Percentiles rank a stretch among this genome's conserved stretches.
phyloP scores from a whole-genome alignment of 2,329 filamentous ascomycete species.

The Aspergillus neotritici region DNA sequence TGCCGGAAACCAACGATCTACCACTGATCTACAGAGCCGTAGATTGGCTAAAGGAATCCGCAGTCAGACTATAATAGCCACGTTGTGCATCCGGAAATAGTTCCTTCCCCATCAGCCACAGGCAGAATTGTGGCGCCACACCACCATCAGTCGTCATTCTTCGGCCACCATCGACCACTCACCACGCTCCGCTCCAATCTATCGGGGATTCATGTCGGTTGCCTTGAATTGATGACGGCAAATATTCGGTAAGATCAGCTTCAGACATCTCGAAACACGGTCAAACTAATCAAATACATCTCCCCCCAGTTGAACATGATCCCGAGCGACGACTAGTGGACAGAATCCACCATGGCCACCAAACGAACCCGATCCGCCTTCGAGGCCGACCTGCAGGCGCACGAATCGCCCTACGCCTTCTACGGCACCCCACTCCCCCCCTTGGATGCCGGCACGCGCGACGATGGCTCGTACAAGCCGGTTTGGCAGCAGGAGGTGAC shows the following conservation, averaged over 20 bases:
- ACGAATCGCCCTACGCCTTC: conserved; percentile 66
- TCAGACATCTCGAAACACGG: no score
- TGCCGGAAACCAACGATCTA: conserved; percentile 36
- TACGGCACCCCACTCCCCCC: conserved; percentile 83
- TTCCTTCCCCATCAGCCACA: no score
- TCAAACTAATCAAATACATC: neutral
- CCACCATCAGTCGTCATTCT: no score
- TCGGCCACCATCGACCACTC: no score
- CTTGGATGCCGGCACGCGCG: conserved; percentile 66
- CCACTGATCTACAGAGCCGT: conserved; percentile 32
- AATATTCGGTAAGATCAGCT: no score
- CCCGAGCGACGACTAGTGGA: neutral
- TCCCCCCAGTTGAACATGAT: neutral
- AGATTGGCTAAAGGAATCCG: no score
- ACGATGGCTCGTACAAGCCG: conserved; percentile 88
- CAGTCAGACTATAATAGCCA: no score
- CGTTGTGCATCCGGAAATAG: no score
- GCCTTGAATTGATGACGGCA: no score
- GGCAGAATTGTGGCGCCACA: no score
- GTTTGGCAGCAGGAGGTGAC: conserved; percentile 98
- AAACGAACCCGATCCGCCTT: conserved; percentile 76
- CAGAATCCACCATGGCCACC: conserved; percentile 54
- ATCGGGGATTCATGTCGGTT: no score
- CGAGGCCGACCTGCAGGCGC: conserved; percentile 64
- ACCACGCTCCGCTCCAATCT: no score